Base-by-base conservation (phyloP, 1,284 basidiomycete genomes). In the Lentinus polychrous region DNA sequence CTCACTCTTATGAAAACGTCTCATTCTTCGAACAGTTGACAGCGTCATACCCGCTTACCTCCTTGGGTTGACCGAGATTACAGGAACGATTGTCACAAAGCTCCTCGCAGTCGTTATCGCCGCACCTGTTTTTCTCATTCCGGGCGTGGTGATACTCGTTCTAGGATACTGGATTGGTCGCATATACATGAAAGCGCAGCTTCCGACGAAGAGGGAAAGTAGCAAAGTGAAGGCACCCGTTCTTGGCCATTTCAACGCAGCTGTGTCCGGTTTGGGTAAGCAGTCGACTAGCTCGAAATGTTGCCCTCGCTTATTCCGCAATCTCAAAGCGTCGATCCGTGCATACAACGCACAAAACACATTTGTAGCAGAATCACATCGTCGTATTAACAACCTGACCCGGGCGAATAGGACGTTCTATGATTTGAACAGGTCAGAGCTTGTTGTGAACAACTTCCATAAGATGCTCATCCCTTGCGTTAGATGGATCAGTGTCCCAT, bases 121-220 rank as follows among this genome's bases (percentile, higher is more conserved):
- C 27, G 71, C 75, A 1, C 75, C 72, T 0, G 46, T 64, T 10
- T 63, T 70, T 51, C 32, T 62, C n/a, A 42, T 69, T 14, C 69
- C 69, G 11, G 66, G 66, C 8, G 31, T 66, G 8, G 17, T 57
- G 40, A 64, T 79, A 18, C 66, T 66, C 8, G 54, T 64, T 2
- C 12, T 75, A 3, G 77, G 75, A n/a, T 67, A 59, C 11, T 62
- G 67, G 57, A 59, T 73, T 18, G 75, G 65, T 17, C 61, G 63
- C 43, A 57, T 79, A 17, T 80, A 79, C 53, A 83, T 88, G 57
- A 75, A 76, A 52, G 79, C 80, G 11, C 86, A 88, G 59, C 68
- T 88, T n/a, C 76, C 79, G n/a, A 81, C 86, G 42, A 89, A 88
- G 57, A 71, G 80, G 8, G 78, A 83, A 57, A 80, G 80, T 77